These are phyloP conservation scores for Harrya chromipes DNA, from an alignment of 768 basidiomycete species.

Conservation along the genomic window DNA sequence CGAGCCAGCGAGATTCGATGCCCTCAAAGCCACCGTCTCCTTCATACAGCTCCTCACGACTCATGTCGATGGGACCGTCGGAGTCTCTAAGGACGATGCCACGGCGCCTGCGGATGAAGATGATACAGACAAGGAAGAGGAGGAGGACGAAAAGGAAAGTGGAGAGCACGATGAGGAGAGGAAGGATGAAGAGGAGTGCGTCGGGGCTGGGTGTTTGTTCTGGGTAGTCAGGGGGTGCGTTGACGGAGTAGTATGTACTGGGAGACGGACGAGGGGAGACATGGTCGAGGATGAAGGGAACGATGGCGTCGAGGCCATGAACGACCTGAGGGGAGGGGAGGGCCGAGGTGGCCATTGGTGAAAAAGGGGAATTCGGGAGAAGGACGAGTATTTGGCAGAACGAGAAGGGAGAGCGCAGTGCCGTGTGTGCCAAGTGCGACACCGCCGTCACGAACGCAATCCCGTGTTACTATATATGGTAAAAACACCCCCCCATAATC, in stretches of 20 bases:
- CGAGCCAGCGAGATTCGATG: conserved; percentile 92
- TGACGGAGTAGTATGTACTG: not conserved
- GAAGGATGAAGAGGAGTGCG: conserved; percentile 83
- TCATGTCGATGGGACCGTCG: conserved; percentile 93
- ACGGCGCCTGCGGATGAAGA: conserved; percentile 75
- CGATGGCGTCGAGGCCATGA: conserved; percentile 6
- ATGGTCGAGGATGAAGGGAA: not conserved
- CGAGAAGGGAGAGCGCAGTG: too few relatives aligned
- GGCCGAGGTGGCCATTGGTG: conserved; percentile 9
- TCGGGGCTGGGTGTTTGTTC: conserved; percentile 43
- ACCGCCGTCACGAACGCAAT: conserved; percentile 17
- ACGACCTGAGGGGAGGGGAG: not conserved
- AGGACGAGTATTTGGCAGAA: too few relatives aligned
- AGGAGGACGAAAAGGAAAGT: conserved; percentile 92
- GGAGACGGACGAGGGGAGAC: conserved; percentile 2
- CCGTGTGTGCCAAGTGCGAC: too few relatives aligned
- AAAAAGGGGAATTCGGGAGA: too few relatives aligned
- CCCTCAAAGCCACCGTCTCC: conserved; percentile 93
- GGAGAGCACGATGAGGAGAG: conserved; percentile 89
- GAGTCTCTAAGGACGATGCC: conserved; percentile 79
- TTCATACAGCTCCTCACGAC: conserved; percentile 83
- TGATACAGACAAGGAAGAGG: conserved; percentile 85
- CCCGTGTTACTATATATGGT: conserved; percentile 8
- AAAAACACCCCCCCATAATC: conserved; percentile 6
- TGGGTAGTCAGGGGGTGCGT: conserved; percentile 13